Evolutionary conservation across 305 asterid species (phyloP), one percentile per base, ranked within the genome.

Genomic region (Solanum hybrid): DNA sequence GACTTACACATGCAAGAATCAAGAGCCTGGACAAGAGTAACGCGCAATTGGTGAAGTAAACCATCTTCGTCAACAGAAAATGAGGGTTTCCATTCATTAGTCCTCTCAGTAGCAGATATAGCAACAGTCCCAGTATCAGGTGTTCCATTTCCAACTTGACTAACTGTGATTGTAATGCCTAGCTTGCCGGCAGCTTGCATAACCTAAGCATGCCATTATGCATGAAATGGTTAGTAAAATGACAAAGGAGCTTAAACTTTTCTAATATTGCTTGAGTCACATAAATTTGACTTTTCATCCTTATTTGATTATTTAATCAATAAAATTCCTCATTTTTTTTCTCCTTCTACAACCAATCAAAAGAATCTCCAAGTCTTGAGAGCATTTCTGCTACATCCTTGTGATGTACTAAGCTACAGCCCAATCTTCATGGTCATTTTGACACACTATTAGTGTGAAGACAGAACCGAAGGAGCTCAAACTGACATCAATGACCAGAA

Each of bases 11-110:
- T 94, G 93, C 94, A 93, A 89, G 95, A 88, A 92, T 97, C 98
- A 86, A 95, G 95, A 89, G 89, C 93, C 92, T 97, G 98, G 90
- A 91, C 95, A 88, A 97, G 95, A 89, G 93, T 93, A 72, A 95
- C 93, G 36, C 97, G 97, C 87, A 96, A 92, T 91, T 96, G 99
- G 88, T 95, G 96, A 90, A 97, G 98, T 92, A 94, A 92, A 88
- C 95, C 98, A 26, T 95, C 99, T 93, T 97, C 99, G 37, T 97
- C 99, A 88, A 94, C 93, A 84, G 98, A 91, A 91, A 93, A 94
- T 91, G 99, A 92, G 37, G 98, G 98, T 91, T 95, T 94, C 99
- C 99, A 97, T 75, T 95, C 98, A 86, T 89, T 92, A 88, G 92
- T 92, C 89, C 93, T 91, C 93, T 93, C 98, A 66, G 92, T 92